Base-by-base conservation (phyloP, 495 filamentous ascomycete species). In the Aspergillus nidulans region DNA sequence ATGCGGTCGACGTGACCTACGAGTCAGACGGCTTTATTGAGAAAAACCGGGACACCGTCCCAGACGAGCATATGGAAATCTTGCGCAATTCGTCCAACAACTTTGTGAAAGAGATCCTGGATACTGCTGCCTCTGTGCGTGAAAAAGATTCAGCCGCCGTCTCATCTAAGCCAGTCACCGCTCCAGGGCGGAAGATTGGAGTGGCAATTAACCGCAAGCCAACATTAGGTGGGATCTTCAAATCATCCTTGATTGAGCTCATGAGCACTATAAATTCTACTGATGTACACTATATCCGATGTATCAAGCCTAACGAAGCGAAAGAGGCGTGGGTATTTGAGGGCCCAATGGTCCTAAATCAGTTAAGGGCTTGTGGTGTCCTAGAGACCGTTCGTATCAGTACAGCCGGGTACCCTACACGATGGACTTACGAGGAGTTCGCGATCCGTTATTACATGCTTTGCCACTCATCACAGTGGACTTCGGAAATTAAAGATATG, bases 11-110 rank as follows among this genome's bases (percentile, higher is more conserved):
- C 64, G 94, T 99, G 63, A 99, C 94, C 16, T 99, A 99, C 64
- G 94, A 99, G 67, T 97, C 92, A n/a, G 94, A 99, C 66, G 94
- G 95, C 13, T 99, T 99, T 70, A 97, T 99, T 64, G 95, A 99
- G 70, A 99, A 99, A 81, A 99, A 99, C 67, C 83, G 94, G 63
- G 94, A 99, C 69, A 99, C 94, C 23, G 94, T 99, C 41, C 94
- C 94, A 6, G 94, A 99, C 69, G 94, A 99, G 73, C 94, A 97
- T 69, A 85, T 97, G 85, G 91, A 92, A 36, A 85, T 97, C 34
- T 80, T 99, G 54, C 87, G 81, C 62, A 82, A 84, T 25, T 92
- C 94, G 1, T 87, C 85, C 9, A 97, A 96, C 65, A 73, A 72
- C 39, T 99, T 99, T 77, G 79, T 99, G 28, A 81, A 77, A 36